A percentile compares a stretch with the other conserved stretches of the same genome.
These are phyloP conservation scores for Porphyrellus sp. DNA, from an alignment of 1,284 basidiomycete species.

Conservation along the genomic window DNA sequence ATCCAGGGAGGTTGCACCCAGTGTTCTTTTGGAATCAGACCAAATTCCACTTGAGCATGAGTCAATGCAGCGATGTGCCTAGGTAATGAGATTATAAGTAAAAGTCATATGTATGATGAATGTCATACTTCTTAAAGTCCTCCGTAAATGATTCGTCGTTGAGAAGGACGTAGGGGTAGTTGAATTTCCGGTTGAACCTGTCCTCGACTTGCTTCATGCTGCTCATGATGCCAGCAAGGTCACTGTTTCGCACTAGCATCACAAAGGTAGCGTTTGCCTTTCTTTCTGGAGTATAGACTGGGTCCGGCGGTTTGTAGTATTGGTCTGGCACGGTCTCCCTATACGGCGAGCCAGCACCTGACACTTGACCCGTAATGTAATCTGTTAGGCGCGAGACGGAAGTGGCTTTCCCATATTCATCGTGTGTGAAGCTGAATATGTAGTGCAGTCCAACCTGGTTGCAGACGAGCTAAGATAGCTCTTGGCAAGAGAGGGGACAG, in stretches of 20 bases:
- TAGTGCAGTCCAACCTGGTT: conserved; percentile 67
- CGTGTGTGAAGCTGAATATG: conserved; percentile 68
- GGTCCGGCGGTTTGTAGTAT: conserved; percentile 48
- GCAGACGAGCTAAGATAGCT: conserved; percentile 8
- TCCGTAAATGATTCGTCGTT: conserved; percentile 81
- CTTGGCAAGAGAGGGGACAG: neutral
- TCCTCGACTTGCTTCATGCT: conserved; percentile 81
- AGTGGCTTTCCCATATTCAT: conserved; percentile 64
- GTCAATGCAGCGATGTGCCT: conserved; percentile 70
- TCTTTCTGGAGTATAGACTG: conserved; percentile 39
- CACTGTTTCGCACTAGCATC: conserved; percentile 81
- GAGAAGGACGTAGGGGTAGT: conserved; percentile 85
- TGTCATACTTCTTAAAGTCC: conserved; percentile 66
- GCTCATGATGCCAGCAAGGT: conserved; percentile 67
- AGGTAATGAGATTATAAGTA: conserved; percentile 5
- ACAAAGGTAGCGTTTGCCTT: conserved; percentile 87
- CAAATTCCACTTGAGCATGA: conserved; percentile 70
- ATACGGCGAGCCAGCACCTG: conserved; percentile 49
- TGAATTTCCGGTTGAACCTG: conserved; percentile 80
- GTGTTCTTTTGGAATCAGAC: conserved; percentile 74
- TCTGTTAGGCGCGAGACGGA: conserved; percentile 55
- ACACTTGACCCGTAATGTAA: conserved; percentile 40
- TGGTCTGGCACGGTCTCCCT: conserved; percentile 52
- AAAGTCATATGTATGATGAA: neutral
- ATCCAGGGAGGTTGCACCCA: conserved; percentile 88